phyloP scores from a whole-genome alignment of 805 yeast genomes.

The Kodamaea nitidulidarum region DNA sequence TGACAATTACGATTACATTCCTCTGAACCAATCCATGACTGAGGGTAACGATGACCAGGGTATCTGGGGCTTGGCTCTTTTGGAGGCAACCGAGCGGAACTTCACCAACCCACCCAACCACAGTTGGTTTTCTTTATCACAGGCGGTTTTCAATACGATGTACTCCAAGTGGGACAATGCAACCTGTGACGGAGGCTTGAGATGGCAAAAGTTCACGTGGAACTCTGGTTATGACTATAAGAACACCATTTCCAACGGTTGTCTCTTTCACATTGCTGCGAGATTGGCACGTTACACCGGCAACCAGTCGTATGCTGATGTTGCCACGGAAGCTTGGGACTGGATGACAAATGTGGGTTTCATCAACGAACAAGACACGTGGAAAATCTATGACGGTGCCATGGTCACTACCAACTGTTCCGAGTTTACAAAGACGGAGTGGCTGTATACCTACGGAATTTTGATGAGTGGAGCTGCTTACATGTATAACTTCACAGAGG shows the following conservation, averaged over 20 bases:
- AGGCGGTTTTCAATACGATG: slow-evolving; percentile 91
- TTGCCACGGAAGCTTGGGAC: slow-evolving; percentile 72
- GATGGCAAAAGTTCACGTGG: slow-evolving; percentile 97
- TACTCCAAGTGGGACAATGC: slow-evolving; percentile 76
- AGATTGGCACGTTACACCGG: slow-evolving; percentile 79
- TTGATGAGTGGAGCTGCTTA: slow-evolving; percentile 67
- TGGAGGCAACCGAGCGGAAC: slow-evolving; percentile 46
- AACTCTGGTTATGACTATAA: slow-evolving; percentile 92
- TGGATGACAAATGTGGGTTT: slow-evolving; percentile 58
- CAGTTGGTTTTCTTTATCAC: slow-evolving; percentile 79
- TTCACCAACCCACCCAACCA: slow-evolving; percentile 54
- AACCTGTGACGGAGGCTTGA: slow-evolving; percentile 80
- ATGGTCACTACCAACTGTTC: slow-evolving; percentile 46
- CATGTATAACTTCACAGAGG: slow-evolving; percentile 58
- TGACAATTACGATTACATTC: slow-evolving; percentile 38
- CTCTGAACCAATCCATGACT: slow-evolving; percentile 43
- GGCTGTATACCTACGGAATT: slow-evolving; percentile 72
- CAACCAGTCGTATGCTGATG: slow-evolving; percentile 67
- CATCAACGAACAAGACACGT: slow-evolving; percentile 11
- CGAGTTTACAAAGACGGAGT: slow-evolving; percentile 46
- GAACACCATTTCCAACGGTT: slow-evolving; percentile 88
- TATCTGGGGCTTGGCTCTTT: slow-evolving; percentile 47
- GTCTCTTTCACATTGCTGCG: slow-evolving; percentile 82
- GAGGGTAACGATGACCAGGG: slow-evolving; percentile 53
- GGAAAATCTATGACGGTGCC: slow-evolving; percentile 54